A percentile compares a stretch with the other conserved stretches of the same genome.
Evolutionary conservation across 345 rosid species (phyloP).

Genomic region (Mercurialis annua): DNA sequence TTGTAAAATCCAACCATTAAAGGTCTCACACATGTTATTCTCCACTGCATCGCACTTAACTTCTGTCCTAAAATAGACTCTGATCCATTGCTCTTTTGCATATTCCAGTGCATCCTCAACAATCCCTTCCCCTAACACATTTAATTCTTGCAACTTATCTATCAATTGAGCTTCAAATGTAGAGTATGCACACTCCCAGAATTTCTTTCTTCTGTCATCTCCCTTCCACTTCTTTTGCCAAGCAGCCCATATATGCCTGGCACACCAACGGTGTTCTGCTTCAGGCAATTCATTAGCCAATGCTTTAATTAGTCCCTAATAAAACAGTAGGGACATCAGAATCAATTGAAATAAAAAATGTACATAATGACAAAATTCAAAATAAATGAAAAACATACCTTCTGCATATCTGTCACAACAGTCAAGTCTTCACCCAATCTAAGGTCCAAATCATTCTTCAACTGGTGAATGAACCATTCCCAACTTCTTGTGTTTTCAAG

Average conservation of each 20-base stretch:
- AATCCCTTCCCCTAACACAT: neutral
- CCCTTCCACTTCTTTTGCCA: neutral
- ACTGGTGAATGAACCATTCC: neutral
- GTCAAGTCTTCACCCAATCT: neutral
- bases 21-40: too few species aligned
- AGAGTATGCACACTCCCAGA: neutral
- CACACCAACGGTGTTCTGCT: neutral
- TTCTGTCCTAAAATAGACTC: neutral
- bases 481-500: neutral
- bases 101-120: neutral
- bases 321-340: neutral
- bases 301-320: neutral
- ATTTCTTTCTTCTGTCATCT: neutral
- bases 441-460: neutral
- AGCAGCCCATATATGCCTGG: neutral
- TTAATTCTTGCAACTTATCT: neutral
- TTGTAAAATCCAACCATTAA: too few species aligned
- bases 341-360: neutral
- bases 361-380: too few species aligned
- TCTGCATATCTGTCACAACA: neutral
- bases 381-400: neutral
- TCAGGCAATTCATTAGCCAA: neutral
- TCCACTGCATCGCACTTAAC: too few species aligned
- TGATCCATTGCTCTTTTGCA: neutral
- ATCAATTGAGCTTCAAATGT: neutral